phyloP scores from a whole-genome alignment of 2,329 filamentous ascomycete genomes.

The Epichloe festucae region DNA sequence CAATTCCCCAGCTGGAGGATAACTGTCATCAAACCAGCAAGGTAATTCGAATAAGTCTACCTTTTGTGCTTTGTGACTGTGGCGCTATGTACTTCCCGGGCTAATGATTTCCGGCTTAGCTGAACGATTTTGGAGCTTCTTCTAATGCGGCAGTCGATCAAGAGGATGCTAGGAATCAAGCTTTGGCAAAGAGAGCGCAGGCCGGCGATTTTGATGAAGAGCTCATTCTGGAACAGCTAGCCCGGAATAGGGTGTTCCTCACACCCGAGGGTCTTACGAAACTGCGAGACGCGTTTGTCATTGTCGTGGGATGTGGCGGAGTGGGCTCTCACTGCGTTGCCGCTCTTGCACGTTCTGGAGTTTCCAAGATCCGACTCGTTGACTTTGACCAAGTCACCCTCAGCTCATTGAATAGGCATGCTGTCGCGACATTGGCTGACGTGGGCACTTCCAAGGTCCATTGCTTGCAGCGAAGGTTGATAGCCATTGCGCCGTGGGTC shows the following conservation, averaged over 20 bases:
- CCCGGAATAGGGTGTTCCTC: conserved; percentile 84
- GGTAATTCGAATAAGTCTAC: conserved; percentile 7
- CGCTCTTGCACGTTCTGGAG: conserved; percentile 77
- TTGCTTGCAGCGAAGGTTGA: conserved; percentile 64
- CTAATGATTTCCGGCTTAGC: conserved; percentile 23
- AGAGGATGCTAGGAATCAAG: conserved; percentile 47
- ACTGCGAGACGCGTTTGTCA: conserved; percentile 68
- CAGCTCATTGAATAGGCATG: conserved; percentile 89
- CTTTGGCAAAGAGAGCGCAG: conserved; percentile 46
- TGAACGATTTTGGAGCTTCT: conserved; percentile 48
- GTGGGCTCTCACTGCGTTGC: conserved; percentile 88
- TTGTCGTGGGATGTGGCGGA: conserved; percentile 86
- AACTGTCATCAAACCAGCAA: conserved; percentile 10
- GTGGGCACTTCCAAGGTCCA: conserved; percentile 88
- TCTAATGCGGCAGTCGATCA: conserved; percentile 35
- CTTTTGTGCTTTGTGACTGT: not conserved
- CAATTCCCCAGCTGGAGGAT: conserved; percentile 32
- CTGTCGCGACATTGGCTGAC: conserved; percentile 84
- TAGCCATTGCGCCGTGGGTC: conserved; percentile 85
- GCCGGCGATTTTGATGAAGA: conserved; percentile 58
- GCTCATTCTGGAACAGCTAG: conserved; percentile 86
- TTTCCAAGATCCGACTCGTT: conserved; percentile 74
- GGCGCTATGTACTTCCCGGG: not conserved
- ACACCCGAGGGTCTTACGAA: conserved; percentile 67
- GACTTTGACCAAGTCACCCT: conserved; percentile 98